Base-by-base conservation (phyloP, 1,284 basidiomycete species). In the Ceratobasidium theobromae region DNA sequence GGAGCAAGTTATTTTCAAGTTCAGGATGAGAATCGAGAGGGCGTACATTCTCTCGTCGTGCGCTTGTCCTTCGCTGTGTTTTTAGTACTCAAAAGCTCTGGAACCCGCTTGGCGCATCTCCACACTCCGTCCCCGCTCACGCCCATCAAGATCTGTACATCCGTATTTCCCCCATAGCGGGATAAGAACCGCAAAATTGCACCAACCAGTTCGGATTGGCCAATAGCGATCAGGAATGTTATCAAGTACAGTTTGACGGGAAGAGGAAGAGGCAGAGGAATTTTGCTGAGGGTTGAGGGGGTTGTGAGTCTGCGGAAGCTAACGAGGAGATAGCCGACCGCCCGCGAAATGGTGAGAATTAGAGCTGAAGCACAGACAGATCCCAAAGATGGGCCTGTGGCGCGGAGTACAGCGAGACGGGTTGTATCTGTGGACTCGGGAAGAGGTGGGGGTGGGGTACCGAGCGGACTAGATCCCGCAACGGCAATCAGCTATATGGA, bases 41-140 rank as follows among this genome's bases (percentile, higher is more conserved):
- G 27, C 58, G 43, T 23, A 64, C 58, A 64, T 35, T 64, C 58
- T 5, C 58, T 32, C 6, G 48, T 48, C 30, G 35, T 51, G 32
- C 58, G 43, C 27, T 41, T 67, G n/a, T 71, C 80, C 77, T 69
- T 80, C 78, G 65, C 79, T 80, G 53, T 77, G 76, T 68, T 2
- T 75, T 79, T 2, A 82, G 81, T 27, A 70, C 80, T 74, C 0
- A 83, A 84, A 58, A 92, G 76, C 35, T 82, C 86, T 65, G 79
- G 79, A 12, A 87, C 84, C 41, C 90, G 79, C 66, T 86, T 80
- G 11, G 92, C 91, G 68, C 86, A 87, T 5, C 82, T 81, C 81
- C 91, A 88, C 76, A 95, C 96, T 0, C 86, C 80, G 62, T 91
- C 88, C 0, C 93, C 94, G 0, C 91, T 95, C 67, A 97, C 79